These are phyloP conservation scores for Kodamaea kaohsiungensis DNA, from an alignment of 805 yeast genomes.

Conservation along the genomic window DNA sequence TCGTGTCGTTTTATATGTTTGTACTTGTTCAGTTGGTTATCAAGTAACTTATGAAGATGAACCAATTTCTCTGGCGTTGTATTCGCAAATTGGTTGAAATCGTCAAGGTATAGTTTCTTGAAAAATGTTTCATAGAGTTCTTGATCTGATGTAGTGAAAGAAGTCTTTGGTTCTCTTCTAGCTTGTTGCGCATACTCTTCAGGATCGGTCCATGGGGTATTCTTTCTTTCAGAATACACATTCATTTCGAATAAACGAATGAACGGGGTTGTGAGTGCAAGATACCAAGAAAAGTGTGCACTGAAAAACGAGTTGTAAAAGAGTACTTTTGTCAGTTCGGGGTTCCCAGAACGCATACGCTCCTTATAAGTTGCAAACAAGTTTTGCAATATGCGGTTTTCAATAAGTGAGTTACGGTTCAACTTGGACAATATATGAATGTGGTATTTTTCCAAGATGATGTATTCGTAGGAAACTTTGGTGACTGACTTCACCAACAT, in stretches of 20 bases:
- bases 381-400: constrained; percentile 20
- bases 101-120: constrained; percentile 20
- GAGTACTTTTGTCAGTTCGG: constrained; percentile 32
- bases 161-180: constrained; percentile 12
- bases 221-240: constrained; percentile 26
- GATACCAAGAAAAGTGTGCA: constrained; percentile 38
- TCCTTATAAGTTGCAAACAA: constrained; percentile 25
- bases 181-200: constrained; percentile 10
- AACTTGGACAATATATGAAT: constrained; percentile 38
- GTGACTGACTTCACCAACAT: constrained; percentile 31
- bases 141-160: constrained; percentile 25
- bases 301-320: constrained; percentile 35
- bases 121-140: constrained; percentile 22
- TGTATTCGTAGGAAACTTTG: constrained; percentile 39
- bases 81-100: constrained; percentile 17
- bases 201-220: constrained; percentile 17
- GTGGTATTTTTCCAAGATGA: constrained; percentile 39
- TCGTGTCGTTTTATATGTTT: constrained; percentile 16
- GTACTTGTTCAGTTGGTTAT: constrained; percentile 21
- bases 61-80: constrained; percentile 20
- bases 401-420: constrained; percentile 33
- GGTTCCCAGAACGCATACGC: constrained; percentile 15
- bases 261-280: constrained; percentile 39
- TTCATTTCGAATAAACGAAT: constrained; percentile 36
- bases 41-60: constrained; percentile 20